These are phyloP conservation scores for Ilex asprella DNA, from an alignment of 257 asterid genomes.

Conservation along the genomic window DNA sequence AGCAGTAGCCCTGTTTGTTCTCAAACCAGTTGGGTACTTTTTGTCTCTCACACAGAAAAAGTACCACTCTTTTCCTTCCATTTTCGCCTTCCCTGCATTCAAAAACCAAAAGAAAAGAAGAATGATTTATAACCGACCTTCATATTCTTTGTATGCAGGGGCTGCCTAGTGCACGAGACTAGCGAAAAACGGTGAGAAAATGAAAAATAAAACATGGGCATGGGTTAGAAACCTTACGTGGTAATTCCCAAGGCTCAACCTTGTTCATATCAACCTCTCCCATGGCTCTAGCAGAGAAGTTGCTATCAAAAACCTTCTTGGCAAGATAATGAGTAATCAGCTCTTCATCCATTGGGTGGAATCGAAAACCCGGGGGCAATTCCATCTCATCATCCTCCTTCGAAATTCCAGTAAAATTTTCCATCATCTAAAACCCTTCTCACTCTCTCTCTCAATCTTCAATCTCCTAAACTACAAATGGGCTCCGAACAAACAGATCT, in stretches of 20 bases:
- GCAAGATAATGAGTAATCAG: slow-evolving; percentile 64
- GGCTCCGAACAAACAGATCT: slow-evolving; percentile 9
- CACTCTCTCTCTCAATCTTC: background rate
- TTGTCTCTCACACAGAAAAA: slow-evolving; percentile 74
- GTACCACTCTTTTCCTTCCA: slow-evolving; percentile 87
- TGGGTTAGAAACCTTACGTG: slow-evolving; percentile 43
- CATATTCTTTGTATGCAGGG: background rate
- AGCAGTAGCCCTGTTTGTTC: slow-evolving; percentile 78
- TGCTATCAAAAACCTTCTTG: slow-evolving; percentile 41
- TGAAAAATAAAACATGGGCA: background rate
- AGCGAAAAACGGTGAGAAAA: background rate
- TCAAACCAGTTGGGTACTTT: slow-evolving; percentile 73
- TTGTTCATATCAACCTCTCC: slow-evolving; percentile 83
- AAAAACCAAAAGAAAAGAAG: background rate
- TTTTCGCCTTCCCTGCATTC: slow-evolving; percentile 56
- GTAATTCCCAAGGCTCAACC: slow-evolving; percentile 91
- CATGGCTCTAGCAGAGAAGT: slow-evolving; percentile 41
- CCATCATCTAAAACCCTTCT: slow-evolving; percentile 28
- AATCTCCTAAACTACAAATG: background rate
- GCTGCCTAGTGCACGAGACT: too few relatives aligned
- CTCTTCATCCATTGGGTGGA: slow-evolving; percentile 88
- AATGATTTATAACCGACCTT: background rate
- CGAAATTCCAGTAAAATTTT: slow-evolving; percentile 18
- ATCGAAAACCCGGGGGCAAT: slow-evolving; percentile 83
- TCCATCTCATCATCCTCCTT: slow-evolving; percentile 42